These are phyloP conservation scores for Arachnopeziza araneosa DNA, from an alignment of 2,329 filamentous ascomycete genomes.

Conservation along the genomic window DNA sequence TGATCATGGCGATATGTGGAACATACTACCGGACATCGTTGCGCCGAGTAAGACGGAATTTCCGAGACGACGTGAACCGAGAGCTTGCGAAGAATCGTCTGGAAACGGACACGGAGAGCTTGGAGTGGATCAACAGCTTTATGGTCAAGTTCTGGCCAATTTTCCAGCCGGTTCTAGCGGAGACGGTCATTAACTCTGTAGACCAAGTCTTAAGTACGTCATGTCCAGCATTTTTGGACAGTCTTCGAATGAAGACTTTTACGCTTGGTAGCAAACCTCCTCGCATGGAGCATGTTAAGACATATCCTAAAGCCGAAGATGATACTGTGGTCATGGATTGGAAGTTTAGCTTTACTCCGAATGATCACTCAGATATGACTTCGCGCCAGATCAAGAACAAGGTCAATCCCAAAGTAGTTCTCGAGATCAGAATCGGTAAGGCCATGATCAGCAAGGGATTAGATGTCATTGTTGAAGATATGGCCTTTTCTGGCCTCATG, in stretches of 20 bases:
- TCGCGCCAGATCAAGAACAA: constrained; percentile 86
- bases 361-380: constrained; percentile 89
- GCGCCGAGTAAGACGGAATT: constrained; percentile 88
- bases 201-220: constrained; percentile 93
- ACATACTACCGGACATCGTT: constrained; percentile 97
- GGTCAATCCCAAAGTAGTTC: constrained; percentile 91
- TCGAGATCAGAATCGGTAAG: constrained; percentile 92
- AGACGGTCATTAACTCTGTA: constrained; percentile 87
- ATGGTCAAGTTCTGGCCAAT: constrained; percentile 99
- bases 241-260: constrained; percentile 88
- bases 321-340: constrained; percentile 98
- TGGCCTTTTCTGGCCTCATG: constrained; percentile 94
- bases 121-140: constrained; percentile 99
- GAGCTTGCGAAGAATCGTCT: constrained; percentile 82
- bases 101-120: constrained; percentile 83
- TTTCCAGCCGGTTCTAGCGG: constrained; percentile 87
- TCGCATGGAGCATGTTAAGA: constrained; percentile 95
- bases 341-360: constrained; percentile 99
- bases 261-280: constrained; percentile 92
- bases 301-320: constrained; percentile 91
- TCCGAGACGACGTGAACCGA: constrained; percentile 86
- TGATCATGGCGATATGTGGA: constrained; percentile 85
- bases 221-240: constrained; percentile 89
- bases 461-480: constrained; percentile 96
- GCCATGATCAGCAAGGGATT: constrained; percentile 95